These are phyloP conservation scores for Cylindrodendrum hubeiense DNA, from an alignment of 2,329 filamentous ascomycete genomes.

Conservation along the genomic window DNA sequence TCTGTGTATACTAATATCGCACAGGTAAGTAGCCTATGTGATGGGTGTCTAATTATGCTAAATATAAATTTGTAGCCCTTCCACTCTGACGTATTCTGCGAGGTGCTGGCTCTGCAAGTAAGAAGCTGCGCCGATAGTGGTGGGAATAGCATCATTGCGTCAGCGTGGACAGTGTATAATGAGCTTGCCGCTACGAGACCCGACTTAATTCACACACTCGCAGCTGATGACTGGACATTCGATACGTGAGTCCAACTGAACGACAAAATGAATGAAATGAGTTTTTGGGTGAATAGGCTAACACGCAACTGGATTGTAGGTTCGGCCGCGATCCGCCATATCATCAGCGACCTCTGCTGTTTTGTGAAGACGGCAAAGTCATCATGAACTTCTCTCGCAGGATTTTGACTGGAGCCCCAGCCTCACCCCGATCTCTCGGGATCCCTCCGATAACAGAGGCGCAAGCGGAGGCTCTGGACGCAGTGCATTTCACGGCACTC, in stretches of 20 bases:
- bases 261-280: background rate
- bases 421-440: conserved; percentile 58
- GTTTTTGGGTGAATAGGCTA: background rate
- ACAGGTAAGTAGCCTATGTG: background rate
- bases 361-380: conserved; percentile 11
- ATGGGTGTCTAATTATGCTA: background rate
- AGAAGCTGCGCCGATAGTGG: background rate
- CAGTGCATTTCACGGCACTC: conserved; percentile 61
- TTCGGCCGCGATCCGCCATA: background rate
- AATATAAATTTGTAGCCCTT: background rate
- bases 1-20: background rate
- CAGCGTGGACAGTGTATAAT: conserved; percentile 71
- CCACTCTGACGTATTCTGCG: background rate
- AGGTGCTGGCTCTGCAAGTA: conserved; percentile 14
- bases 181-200: conserved; percentile 68
- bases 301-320: conserved; percentile 31
- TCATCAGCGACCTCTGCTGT: conserved; percentile 13
- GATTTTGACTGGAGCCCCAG: background rate
- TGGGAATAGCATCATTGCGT: conserved; percentile 64
- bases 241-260: conserved; percentile 53
- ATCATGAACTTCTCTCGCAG: conserved; percentile 17
- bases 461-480: conserved; percentile 64
- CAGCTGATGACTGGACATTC: conserved; percentile 59
- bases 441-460: conserved; percentile 68
- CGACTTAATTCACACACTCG: conserved; percentile 68